Evolutionary conservation across 164 flowering plant species (phyloP).

Genomic region (Dillenia turbinata): DNA sequence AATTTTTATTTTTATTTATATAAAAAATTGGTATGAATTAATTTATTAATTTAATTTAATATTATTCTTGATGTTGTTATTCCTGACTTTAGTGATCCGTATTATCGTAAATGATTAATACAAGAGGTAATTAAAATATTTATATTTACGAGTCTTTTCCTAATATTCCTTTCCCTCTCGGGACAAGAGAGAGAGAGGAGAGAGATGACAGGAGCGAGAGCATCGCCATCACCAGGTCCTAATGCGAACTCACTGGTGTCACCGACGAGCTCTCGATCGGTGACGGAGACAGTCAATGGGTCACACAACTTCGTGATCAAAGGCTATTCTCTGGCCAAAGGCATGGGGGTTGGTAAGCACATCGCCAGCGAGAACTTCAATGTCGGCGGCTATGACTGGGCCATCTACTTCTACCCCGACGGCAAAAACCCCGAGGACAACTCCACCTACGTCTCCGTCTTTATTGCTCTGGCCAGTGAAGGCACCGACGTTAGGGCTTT

Average conservation of each 20-base stretch:
- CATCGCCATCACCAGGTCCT: neutral
- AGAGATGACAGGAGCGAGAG: slow-evolving; percentile 14
- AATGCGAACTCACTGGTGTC: slow-evolving; percentile 13
- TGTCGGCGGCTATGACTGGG: slow-evolving; percentile 87
- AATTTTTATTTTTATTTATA: no score
- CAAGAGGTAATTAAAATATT: no score
- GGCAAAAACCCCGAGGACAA: slow-evolving; percentile 88
- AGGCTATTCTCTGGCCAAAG: slow-evolving; percentile 85
- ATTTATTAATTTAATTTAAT: no score
- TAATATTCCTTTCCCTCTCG: no score
- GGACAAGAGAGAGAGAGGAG: no score
- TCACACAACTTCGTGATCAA: slow-evolving; percentile 79
- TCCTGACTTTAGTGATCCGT: no score
- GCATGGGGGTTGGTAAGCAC: slow-evolving; percentile 86
- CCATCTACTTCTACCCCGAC: slow-evolving; percentile 44
- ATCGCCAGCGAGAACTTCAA: slow-evolving; percentile 80
- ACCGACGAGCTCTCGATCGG: slow-evolving; percentile 66
- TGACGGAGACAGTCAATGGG: slow-evolving; percentile 73
- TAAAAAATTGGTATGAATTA: no score
- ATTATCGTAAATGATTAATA: no score
- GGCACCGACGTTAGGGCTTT: slow-evolving; percentile 49
- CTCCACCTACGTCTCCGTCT: slow-evolving; percentile 75
- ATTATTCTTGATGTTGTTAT: no score
- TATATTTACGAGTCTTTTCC: no score
- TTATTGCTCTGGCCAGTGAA: slow-evolving; percentile 88